Conservation (phyloP, 768 basidiomycete genomes). For the Erythrobasidium yunnanense region DNA sequence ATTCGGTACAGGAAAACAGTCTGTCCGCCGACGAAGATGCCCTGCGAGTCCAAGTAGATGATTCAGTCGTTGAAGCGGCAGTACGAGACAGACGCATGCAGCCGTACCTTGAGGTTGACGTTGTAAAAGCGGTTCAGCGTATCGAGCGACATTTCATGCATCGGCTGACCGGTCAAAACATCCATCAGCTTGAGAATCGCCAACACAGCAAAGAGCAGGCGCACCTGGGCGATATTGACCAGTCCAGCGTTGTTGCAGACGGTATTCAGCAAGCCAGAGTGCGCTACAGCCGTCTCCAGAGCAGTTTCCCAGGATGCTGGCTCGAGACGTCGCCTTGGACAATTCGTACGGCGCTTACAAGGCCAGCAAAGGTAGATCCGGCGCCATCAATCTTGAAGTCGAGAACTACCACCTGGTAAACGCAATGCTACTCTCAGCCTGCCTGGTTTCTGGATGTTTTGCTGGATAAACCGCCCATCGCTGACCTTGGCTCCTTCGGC, state of each 20-base stretch:
- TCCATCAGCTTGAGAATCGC: constrained; percentile 5
- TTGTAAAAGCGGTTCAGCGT: constrained; percentile 1
- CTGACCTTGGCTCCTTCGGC: not conserved
- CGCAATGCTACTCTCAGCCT: not conserved
- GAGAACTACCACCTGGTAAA: constrained; percentile 2
- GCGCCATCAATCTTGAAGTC: constrained; percentile 21
- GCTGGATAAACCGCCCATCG: not conserved
- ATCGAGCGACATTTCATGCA: constrained; percentile 7
- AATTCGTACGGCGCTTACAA: not conserved
- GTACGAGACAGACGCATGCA: not conserved
- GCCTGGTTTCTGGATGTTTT: not conserved
- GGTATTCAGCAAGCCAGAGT: not conserved
- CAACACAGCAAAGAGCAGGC: not conserved
- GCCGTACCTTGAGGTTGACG: constrained; percentile 10
- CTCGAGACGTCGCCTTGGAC: constrained; percentile 13
- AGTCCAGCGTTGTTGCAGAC: constrained; percentile 21
- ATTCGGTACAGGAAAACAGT: constrained; percentile 11
- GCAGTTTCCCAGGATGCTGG: constrained; percentile 5
- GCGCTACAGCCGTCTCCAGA: not conserved
- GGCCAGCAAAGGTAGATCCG: not conserved
- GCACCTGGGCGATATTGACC: not conserved
- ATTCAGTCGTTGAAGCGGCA: not conserved
- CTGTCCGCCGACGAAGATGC: constrained; percentile 11
- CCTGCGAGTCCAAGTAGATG: not conserved
- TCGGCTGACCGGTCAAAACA: not conserved